Base-by-base conservation (phyloP, 768 basidiomycete species). In the Amyloporia xantha region DNA sequence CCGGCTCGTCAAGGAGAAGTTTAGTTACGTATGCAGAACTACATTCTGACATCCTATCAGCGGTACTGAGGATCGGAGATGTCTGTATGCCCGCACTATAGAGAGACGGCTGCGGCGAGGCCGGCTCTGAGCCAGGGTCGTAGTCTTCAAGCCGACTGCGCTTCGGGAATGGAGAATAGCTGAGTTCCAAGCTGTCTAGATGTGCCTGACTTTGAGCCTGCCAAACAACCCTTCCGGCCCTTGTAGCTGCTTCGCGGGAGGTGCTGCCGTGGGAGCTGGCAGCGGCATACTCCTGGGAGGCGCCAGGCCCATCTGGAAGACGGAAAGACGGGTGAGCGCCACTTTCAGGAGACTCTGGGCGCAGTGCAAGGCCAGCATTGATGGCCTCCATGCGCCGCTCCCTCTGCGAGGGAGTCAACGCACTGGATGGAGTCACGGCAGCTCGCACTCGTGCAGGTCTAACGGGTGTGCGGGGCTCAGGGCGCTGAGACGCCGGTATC, bases 51-150 rank as follows among this genome's bases (percentile, higher is more conserved):
- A 17, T 28, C 15, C 12, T 27, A 26, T 43, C 42, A 28, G 6
- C 2, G 26, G 24, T 27, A 26, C 15, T 24, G 11, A n/a, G 13
- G 5, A 21, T n/a, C 6, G 42, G 42, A 24, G 21, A 24, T 15
- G 52, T 47, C 30, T 53, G 55, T 33, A 45, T 45, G 20, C 44
- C 44, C 17, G 28, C 23, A 23, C 33, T 36, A 23, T 21, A 33
- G 12, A 45, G 13, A 10, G 27, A 33, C 6, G 33, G 10, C 28
- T 45, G 24, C 5, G 33, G 15, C n/a, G 21, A 36, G 3, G 6
- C 27, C 10, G 24, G 27, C 20, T 33, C 27, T 33, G 24, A 17
- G 21, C 41, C 25, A 17, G 25, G 10, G 10, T 42, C 41, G 24
- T 10, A 20, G 12, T 13, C 44, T 11, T 27, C 43, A 13, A 15